Evolutionary conservation across 1,284 basidiomycete genomes (phyloP).

Genomic region (Cerrena zonata): DNA sequence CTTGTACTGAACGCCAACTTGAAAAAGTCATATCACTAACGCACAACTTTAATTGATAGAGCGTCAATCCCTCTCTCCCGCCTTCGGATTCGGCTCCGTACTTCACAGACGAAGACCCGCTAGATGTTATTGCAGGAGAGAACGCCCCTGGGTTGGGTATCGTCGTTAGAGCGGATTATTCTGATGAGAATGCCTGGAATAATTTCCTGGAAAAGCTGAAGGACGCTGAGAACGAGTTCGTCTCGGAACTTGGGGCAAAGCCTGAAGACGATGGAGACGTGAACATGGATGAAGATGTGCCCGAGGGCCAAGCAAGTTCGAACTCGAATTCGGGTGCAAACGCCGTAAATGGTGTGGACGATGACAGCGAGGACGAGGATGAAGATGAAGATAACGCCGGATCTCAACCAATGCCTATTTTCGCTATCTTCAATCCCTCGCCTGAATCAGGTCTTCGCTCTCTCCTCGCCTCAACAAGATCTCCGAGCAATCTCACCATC

Average conservation of each 20-base stretch:
- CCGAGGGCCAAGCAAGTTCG: not conserved
- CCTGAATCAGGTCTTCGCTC: slow-evolving; percentile 33
- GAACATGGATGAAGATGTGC: slow-evolving; percentile 3
- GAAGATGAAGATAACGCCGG: slow-evolving; percentile 26
- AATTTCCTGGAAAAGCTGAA: slow-evolving; percentile 45
- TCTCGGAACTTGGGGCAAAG: slow-evolving; percentile 18
- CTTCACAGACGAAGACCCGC: slow-evolving; percentile 43
- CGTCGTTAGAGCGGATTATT: slow-evolving; percentile 63
- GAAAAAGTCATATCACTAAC: too few relatives aligned
- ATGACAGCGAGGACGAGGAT: slow-evolving; percentile 32
- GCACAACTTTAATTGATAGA: too few relatives aligned
- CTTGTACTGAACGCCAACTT: not conserved
- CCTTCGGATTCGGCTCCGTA: slow-evolving; percentile 22
- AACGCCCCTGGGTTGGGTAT: slow-evolving; percentile 42
- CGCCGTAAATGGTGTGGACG: slow-evolving; percentile 22
- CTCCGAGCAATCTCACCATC: slow-evolving; percentile 53
- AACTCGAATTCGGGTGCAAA: not conserved
- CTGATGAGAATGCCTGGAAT: slow-evolving; percentile 59
- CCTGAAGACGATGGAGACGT: slow-evolving; percentile 19
- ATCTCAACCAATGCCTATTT: slow-evolving; percentile 31
- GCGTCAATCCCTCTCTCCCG: not conserved
- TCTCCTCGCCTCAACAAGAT: slow-evolving; percentile 22
- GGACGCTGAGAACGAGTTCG: slow-evolving; percentile 46
- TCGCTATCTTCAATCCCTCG: slow-evolving; percentile 47
- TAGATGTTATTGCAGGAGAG: slow-evolving; percentile 31